These are phyloP conservation scores for Pyrus bretschneideri DNA, from an alignment of 306 rosid genomes.

Conservation along the genomic window DNA sequence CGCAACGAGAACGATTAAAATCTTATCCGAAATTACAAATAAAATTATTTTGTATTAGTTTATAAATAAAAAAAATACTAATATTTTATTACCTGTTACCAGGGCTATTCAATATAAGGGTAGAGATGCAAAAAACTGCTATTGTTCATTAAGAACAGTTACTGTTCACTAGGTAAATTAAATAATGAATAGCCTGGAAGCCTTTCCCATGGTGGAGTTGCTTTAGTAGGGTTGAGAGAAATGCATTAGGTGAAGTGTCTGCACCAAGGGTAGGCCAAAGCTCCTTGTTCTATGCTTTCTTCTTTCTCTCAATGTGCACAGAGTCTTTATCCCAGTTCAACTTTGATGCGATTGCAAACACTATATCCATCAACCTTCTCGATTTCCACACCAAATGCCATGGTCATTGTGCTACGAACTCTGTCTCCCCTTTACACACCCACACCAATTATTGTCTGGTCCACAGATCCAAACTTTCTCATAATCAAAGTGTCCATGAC, in stretches of 20 bases:
- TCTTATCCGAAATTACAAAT: too few species aligned
- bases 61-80: too few species aligned
- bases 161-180: too few species aligned
- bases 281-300: conserved; percentile 69
- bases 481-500: conserved; percentile 68
- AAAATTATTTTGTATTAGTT: too few species aligned
- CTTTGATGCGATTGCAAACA: conserved; percentile 69
- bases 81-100: too few species aligned
- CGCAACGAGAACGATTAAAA: too few species aligned
- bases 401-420: conserved; percentile 79
- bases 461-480: conserved; percentile 84
- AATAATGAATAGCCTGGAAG: too few species aligned
- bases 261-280: conserved; percentile 95
- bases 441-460: conserved; percentile 96
- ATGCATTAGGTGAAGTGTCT: conserved; percentile 73
- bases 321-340: conserved; percentile 91
- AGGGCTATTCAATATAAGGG: too few species aligned
- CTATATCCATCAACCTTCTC: conserved; percentile 84
- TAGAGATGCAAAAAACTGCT: too few species aligned
- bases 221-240: conserved; percentile 43
- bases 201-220: too few species aligned
- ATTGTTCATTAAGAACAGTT: too few species aligned
- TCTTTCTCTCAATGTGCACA: conserved; percentile 86
- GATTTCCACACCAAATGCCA: conserved; percentile 98
- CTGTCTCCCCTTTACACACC: conserved; percentile 93